These are phyloP conservation scores for Sporothrix pseudoabietina DNA, from an alignment of 2,329 filamentous ascomycete species.

Conservation along the genomic window DNA sequence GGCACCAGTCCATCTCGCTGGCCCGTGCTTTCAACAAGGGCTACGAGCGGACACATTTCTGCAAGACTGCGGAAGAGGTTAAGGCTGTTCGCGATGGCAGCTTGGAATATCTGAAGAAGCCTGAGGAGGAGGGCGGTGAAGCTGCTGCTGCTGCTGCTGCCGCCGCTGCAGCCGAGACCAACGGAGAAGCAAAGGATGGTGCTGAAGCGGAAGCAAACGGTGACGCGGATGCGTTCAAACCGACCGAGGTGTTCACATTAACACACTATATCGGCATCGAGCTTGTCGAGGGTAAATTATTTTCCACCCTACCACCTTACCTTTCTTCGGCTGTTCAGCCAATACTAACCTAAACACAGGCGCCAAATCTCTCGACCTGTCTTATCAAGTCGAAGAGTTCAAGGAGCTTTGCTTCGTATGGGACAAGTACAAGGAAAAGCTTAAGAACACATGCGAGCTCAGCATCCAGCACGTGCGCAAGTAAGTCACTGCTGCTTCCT, in stretches of 20 bases:
- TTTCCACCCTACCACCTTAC: not conserved
- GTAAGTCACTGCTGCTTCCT: slow-evolving; percentile 54
- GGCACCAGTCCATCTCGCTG: slow-evolving; percentile 75
- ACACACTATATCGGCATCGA: slow-evolving; percentile 94
- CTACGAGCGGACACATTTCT: slow-evolving; percentile 79
- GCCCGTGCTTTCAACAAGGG: slow-evolving; percentile 93
- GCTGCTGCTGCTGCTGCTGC: slow-evolving; percentile 35
- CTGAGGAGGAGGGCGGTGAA: slow-evolving; percentile 46
- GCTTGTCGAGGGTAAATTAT: slow-evolving; percentile 67
- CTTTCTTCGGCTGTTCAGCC: slow-evolving; percentile 41
- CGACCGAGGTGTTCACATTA: slow-evolving; percentile 71
- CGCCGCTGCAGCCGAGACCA: slow-evolving; percentile 34
- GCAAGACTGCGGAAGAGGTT: slow-evolving; percentile 54
- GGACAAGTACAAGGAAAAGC: slow-evolving; percentile 72
- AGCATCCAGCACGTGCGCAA: slow-evolving; percentile 82
- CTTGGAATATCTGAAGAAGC: slow-evolving; percentile 52
- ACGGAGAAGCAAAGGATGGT: not conserved
- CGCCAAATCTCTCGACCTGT: slow-evolving; percentile 73
- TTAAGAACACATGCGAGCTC: slow-evolving; percentile 63
- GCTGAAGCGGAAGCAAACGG: not conserved
- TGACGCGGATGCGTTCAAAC: slow-evolving; percentile 8
- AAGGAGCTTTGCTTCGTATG: slow-evolving; percentile 78
- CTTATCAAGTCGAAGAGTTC: slow-evolving; percentile 82
- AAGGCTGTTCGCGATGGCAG: slow-evolving; percentile 59
- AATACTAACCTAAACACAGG: slow-evolving; percentile 45